Percentiles rank a stretch among this genome's conserved stretches.
These are phyloP conservation scores for Neurospora sp. DNA, from an alignment of 495 filamentous ascomycete genomes.

Conservation along the genomic window DNA sequence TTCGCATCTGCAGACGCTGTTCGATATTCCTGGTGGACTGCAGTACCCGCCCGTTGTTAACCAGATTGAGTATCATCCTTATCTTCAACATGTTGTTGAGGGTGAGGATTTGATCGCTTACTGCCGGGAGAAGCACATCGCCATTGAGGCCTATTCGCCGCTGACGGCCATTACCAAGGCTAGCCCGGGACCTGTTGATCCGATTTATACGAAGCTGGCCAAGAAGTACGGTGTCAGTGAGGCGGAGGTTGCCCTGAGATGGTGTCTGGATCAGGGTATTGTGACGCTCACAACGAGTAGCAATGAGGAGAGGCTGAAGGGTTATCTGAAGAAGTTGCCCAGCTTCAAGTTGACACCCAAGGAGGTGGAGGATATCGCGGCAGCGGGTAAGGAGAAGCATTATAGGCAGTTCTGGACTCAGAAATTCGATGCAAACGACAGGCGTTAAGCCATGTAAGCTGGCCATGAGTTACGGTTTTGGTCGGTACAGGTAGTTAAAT, in stretches of 20 bases:
- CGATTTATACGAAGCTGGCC: slow-evolving; percentile 47
- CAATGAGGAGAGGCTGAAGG: slow-evolving; percentile 58
- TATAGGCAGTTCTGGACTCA: slow-evolving; percentile 57
- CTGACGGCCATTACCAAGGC: slow-evolving; percentile 57
- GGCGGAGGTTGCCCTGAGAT: slow-evolving; percentile 60
- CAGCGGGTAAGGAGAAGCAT: slow-evolving; percentile 54
- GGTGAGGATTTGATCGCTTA: slow-evolving; percentile 44
- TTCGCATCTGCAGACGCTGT: slow-evolving; percentile 57
- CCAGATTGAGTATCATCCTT: slow-evolving; percentile 84
- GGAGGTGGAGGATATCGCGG: slow-evolving; percentile 58
- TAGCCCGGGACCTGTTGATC: slow-evolving; percentile 57
- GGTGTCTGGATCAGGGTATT: slow-evolving; percentile 70
- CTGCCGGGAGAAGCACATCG: slow-evolving; percentile 58
- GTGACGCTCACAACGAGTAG: slow-evolving; percentile 69
- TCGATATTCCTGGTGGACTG: background rate
- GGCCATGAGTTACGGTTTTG: background rate
- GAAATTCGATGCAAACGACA: slow-evolving; percentile 51
- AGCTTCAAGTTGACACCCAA: slow-evolving; percentile 58
- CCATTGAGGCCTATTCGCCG: slow-evolving; percentile 57
- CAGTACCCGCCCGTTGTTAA: slow-evolving; percentile 59
- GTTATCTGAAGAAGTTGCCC: slow-evolving; percentile 49
- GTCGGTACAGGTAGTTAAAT: background rate
- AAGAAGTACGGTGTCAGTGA: slow-evolving; percentile 68
- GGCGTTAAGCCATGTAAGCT: slow-evolving; percentile 25
- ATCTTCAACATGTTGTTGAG: slow-evolving; percentile 57